phyloP scores from a whole-genome alignment of 768 basidiomycete species.

The Crassisporium funariophilum region DNA sequence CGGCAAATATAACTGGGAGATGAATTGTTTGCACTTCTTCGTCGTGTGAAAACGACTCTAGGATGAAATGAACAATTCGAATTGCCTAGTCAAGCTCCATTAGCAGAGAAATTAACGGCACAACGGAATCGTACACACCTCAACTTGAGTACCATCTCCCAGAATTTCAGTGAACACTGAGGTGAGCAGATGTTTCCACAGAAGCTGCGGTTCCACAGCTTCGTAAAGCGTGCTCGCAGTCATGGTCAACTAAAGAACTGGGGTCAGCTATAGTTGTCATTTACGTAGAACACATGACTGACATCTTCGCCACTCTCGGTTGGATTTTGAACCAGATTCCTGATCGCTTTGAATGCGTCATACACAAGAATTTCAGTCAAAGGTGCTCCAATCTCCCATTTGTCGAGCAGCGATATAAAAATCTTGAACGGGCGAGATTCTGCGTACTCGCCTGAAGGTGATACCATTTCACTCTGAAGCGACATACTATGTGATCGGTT shows the following conservation, averaged over 20 bases:
- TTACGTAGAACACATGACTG: constrained; percentile 19
- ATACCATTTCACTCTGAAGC: constrained; percentile 76
- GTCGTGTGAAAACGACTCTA: constrained; percentile 80
- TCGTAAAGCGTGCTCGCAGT: constrained; percentile 91
- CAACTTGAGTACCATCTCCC: constrained; percentile 41
- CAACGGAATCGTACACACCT: constrained; percentile 41
- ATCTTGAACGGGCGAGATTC: constrained; percentile 92
- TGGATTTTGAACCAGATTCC: constrained; percentile 51
- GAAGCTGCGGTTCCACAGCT: constrained; percentile 83
- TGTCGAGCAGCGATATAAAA: constrained; percentile 92
- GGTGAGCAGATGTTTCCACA: constrained; percentile 79
- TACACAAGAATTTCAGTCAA: constrained; percentile 79
- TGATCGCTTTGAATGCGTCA: constrained; percentile 78
- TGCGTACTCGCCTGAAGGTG: constrained; percentile 69
- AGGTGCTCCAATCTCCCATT: constrained; percentile 91
- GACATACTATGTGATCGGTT: neutral
- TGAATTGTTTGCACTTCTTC: constrained; percentile 85
- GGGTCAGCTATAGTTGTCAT: neutral
- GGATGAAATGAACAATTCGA: constrained; percentile 68
- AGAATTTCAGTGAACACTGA: constrained; percentile 57
- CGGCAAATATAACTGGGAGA: constrained; percentile 76
- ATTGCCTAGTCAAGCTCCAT: constrained; percentile 57
- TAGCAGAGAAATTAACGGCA: constrained; percentile 4
- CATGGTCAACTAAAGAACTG: constrained; percentile 57
- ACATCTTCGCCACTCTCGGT: constrained; percentile 66